Evolutionary conservation across 371 early-diverging fungal genomes (phyloP), one percentile per base, ranked within the genome.

Genomic region (Mucor circinelloides): DNA sequence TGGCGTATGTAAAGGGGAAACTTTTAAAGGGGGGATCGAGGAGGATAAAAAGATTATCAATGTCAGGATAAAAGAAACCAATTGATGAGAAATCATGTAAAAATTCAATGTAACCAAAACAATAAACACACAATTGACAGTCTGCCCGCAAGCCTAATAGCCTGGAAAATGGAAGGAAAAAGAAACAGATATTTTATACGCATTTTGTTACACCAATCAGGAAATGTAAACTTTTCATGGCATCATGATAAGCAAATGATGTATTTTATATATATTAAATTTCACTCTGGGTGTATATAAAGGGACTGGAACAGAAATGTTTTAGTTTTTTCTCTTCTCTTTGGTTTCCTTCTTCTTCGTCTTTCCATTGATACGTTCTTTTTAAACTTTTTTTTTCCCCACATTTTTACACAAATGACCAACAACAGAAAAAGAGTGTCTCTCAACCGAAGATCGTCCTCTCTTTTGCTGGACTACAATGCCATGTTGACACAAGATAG

Each of bases 381-480:
- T 13, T 36, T 36, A 10, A 36, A 13, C 36, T 54, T 13, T 40
- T 6, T 61, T 23, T 61, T 32, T 25, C 21, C 27, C 21, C 64
- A 12, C 48, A 55, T 52, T 58, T 34, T 34, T 34, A 57, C 38
- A 21, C 46, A 23, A 32, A 60, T 38, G 25, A 55, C 15, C 15
- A 56, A 46, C 27, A 62, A 34, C 10, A 64, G 60, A 55, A 71
- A 71, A 40, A 64, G 72, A 55, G 72, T 71, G n/a, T 58, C 65
- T 31, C 60, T 71, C 12, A 71, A 71, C n/a, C 63, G 46, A 60
- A 71, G 55, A 54, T 17, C 55, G 3, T 63, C 71, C 6, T 64
- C 70, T 27, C 36, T 70, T 23, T 25, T 60, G 21, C 27, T 66
- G n/a, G 71, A 70, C 28, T 63, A 58, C 15, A 58, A 63, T 46